Evolutionary conservation across 2,329 filamentous ascomycete genomes (phyloP), one percentile per base, ranked within the genome.

Genomic region (Beauveria asiatica): DNA sequence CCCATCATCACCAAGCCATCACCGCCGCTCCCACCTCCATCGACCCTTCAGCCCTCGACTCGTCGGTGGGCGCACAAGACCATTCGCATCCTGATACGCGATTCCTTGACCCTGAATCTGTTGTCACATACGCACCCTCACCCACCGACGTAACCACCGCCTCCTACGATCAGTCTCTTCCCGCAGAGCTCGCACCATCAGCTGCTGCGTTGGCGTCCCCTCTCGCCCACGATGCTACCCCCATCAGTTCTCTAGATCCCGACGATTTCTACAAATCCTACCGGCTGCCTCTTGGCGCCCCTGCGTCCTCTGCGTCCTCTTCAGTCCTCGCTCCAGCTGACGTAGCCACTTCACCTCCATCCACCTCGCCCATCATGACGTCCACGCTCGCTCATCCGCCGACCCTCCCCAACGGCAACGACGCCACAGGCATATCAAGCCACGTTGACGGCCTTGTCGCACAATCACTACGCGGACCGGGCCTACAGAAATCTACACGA

Each of bases 231-330:
- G 72, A 76, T 75, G 72, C 70, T 65, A 69, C 72, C 68, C 72
- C 74, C 64, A 69, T 72, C 69, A 73, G 73, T 66, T 63, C 75
- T 67, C 69, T 77, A 72, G 76, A 81, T 66, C 79, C 80, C 66
- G 80, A 81, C 76, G 75, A 80, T 69, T 83, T 82, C 70, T 83
- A 83, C 72, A 78, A 76, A 66, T 76, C 74, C 69, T 80, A 79
- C 67, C 74, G 73, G 66, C 71, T 70, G 67, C 67, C 71, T 17
- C 37, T 27, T 42, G 48, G 23, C 13, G 48, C 27, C 16, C 17
- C 41, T 44, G 21, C 41, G 37, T 59, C 57, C 37, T 58, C 41
- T 44, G 21, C 41, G 37, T 59, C 57, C 37, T 58, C 72, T 74
- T 62, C 64, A 69, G 71, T 55, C 67, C 65, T 67, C 74, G 76